phyloP scores from a whole-genome alignment of 2,329 filamentous ascomycete genomes.

The Aspergillus piperis region DNA sequence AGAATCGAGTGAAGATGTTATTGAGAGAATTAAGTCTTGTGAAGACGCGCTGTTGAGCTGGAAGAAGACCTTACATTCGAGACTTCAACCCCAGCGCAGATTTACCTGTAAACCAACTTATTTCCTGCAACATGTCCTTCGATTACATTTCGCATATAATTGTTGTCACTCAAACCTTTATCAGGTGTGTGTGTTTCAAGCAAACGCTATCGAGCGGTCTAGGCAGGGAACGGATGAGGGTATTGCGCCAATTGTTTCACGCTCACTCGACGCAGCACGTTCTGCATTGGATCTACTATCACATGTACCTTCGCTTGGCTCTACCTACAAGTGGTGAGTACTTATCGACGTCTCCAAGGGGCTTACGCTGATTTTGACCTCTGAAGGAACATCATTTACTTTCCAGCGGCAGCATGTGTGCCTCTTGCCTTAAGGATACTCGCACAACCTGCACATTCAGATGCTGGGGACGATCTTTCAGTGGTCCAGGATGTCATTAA shows the following conservation, averaged over 20 bases:
- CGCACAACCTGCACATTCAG: constrained; percentile 4
- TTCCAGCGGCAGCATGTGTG: constrained; percentile 16
- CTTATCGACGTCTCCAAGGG: not conserved
- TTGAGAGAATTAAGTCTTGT: constrained; percentile 12
- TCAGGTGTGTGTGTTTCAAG: constrained; percentile 11
- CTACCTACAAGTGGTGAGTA: constrained; percentile 15
- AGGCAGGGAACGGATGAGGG: not conserved
- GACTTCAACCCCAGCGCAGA: constrained; percentile 5
- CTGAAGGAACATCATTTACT: constrained; percentile 19
- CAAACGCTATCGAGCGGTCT: not conserved
- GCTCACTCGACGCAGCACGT: constrained; percentile 13
- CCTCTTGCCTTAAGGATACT: constrained; percentile 7
- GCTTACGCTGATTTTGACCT: not conserved
- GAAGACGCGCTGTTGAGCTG: constrained; percentile 17
- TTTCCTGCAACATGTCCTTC: constrained; percentile 17
- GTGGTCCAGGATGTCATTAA: constrained; percentile 3
- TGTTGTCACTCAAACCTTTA: constrained; percentile 22
- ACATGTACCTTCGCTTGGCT: constrained; percentile 1
- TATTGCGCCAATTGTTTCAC: not conserved
- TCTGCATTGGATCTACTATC: constrained; percentile 10
- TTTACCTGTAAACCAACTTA: constrained; percentile 4
- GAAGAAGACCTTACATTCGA: constrained; percentile 9
- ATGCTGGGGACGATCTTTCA: not conserved
- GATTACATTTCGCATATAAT: constrained; percentile 20
- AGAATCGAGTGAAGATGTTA: constrained; percentile 2